Evolutionary conservation across 176 grass and related monocot species (phyloP).

Genomic region (Cenchrus fungigraminus): DNA sequence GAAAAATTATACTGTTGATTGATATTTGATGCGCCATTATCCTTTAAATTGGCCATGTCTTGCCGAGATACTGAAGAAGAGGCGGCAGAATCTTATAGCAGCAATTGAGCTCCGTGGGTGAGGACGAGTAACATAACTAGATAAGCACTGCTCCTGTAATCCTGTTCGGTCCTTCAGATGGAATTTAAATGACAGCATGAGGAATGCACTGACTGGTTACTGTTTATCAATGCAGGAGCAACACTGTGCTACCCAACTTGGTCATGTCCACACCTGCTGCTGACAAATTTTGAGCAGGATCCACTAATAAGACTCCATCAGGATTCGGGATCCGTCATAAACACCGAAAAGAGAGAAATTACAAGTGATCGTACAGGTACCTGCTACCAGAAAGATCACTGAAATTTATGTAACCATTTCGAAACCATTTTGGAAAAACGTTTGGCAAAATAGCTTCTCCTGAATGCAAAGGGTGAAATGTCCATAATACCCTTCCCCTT

Average conservation of each 20-base stretch:
- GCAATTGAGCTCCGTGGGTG: conserved; percentile 83
- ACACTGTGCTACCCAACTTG: not conserved
- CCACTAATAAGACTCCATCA: not conserved
- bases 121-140: too few relatives aligned
- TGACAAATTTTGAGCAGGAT: not conserved
- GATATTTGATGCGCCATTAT: not conserved
- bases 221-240: not conserved
- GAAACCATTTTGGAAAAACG: too few relatives aligned
- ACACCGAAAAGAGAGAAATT: conserved; percentile 34
- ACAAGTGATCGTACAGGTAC: not conserved
- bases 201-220: conserved; percentile 21
- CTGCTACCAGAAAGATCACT: not conserved
- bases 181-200: not conserved
- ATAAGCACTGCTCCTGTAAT: too few relatives aligned
- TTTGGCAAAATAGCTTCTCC: too few relatives aligned
- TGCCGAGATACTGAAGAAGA: conserved; percentile 86
- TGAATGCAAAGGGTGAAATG: too few relatives aligned
- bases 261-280: conserved; percentile 32
- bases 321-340: conserved; percentile 22
- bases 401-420: conserved; percentile 32
- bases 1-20: too few relatives aligned
- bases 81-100: conserved; percentile 83
- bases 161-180: too few relatives aligned
- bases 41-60: not conserved
- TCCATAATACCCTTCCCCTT: too few relatives aligned